phyloP scores from a whole-genome alignment of 1,284 basidiomycete genomes.

The Rhizoctonia solani region DNA sequence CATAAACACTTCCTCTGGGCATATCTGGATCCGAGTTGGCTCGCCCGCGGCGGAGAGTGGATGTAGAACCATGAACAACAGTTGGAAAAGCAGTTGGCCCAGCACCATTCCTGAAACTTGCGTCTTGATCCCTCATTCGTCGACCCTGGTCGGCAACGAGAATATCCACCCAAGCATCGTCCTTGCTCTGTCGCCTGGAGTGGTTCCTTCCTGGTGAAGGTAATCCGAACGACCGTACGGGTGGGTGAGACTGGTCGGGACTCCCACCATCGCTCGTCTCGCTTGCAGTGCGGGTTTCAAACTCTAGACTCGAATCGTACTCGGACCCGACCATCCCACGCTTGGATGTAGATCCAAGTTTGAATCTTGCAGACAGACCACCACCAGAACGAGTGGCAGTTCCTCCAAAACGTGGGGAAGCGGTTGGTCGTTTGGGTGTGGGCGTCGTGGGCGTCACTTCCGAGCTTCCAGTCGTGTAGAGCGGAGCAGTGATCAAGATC shows the following conservation, averaged over 20 bases:
- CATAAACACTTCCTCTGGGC: slow-evolving; percentile 61
- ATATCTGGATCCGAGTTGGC: slow-evolving; percentile 62
- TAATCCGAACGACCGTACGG: slow-evolving; percentile 17
- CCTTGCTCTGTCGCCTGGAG: slow-evolving; percentile 40
- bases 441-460: slow-evolving; percentile 41
- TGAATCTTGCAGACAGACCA: slow-evolving; percentile 29
- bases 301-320: slow-evolving; percentile 45
- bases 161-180: slow-evolving; percentile 83
- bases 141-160: slow-evolving; percentile 68
- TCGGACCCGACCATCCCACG: slow-evolving; percentile 18
- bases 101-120: slow-evolving; percentile 28
- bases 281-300: slow-evolving; percentile 59
- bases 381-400: slow-evolving; percentile 3
- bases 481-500: not conserved
- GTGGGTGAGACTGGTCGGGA: not conserved
- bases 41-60: slow-evolving; percentile 40
- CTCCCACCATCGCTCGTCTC: slow-evolving; percentile 51
- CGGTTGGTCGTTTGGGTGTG: slow-evolving; percentile 5
- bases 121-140: slow-evolving; percentile 64
- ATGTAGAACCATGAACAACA: slow-evolving; percentile 44
- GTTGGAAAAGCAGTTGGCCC: slow-evolving; percentile 39
- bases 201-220: slow-evolving; percentile 27
- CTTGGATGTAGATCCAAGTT: slow-evolving; percentile 25
- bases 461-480: slow-evolving; percentile 35
- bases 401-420: not conserved